These are phyloP conservation scores for Blastocystis sp. DNA, from an alignment of 352 stramenopile genomes.

Conservation along the genomic window DNA sequence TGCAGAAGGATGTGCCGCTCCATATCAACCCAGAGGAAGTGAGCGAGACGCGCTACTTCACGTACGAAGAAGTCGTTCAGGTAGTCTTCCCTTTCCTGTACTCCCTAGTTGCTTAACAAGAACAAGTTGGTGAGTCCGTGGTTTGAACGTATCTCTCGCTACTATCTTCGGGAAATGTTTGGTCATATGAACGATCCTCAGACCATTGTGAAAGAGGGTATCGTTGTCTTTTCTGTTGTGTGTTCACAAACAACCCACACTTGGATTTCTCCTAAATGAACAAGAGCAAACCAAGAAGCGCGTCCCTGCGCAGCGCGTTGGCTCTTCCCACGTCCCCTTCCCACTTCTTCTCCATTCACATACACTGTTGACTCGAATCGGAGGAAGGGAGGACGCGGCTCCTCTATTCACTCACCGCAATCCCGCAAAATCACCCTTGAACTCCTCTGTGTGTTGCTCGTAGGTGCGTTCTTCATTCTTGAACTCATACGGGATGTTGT, in stretches of 20 bases:
- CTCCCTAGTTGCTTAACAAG: slow-evolving; percentile 57
- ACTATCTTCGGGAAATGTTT: slow-evolving; percentile 65
- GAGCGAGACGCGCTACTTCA: slow-evolving; percentile 75
- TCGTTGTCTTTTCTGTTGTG: neutral
- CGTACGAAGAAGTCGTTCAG: slow-evolving; percentile 61
- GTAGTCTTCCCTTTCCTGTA: slow-evolving; percentile 9
- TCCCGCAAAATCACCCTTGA: no score
- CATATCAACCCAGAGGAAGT: slow-evolving; percentile 84
- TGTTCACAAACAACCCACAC: neutral
- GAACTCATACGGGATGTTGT: neutral
- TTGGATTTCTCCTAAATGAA: slow-evolving; percentile 2
- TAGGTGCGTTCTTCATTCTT: neutral
- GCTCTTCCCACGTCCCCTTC: neutral
- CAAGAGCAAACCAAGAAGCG: neutral
- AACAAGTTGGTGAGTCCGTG: slow-evolving; percentile 69
- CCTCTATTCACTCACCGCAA: neutral
- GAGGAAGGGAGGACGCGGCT: neutral
- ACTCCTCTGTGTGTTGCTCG: neutral
- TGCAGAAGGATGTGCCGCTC: slow-evolving; percentile 68
- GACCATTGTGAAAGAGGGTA: slow-evolving; percentile 62
- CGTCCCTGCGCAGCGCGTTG: neutral
- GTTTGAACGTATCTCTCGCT: slow-evolving; percentile 67
- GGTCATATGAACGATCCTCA: slow-evolving; percentile 70
- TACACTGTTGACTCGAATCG: neutral
- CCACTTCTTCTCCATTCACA: neutral